These are phyloP conservation scores for Pyronema omphalodes DNA, from an alignment of 495 filamentous ascomycete genomes.

Conservation along the genomic window DNA sequence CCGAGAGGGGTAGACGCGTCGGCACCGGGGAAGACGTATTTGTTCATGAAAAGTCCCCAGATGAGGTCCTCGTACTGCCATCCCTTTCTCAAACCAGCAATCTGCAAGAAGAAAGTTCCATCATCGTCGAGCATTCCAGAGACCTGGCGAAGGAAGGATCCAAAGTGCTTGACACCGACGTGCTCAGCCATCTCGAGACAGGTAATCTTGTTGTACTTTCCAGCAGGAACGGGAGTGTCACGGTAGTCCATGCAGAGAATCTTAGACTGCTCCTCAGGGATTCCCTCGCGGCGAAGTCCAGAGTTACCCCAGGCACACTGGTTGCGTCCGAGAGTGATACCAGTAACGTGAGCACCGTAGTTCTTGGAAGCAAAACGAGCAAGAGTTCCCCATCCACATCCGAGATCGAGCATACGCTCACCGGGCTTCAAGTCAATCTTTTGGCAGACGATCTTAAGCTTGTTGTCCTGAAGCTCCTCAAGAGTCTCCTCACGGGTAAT, in stretches of 20 bases:
- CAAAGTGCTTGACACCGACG: slow-evolving; percentile 61
- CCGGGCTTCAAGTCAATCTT: slow-evolving; percentile 58
- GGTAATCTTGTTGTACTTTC: slow-evolving; percentile 66
- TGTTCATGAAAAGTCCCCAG: slow-evolving; percentile 71
- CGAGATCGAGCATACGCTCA: slow-evolving; percentile 62
- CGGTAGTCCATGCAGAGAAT: slow-evolving; percentile 75
- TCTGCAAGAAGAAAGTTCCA: slow-evolving; percentile 66
- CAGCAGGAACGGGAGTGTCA: slow-evolving; percentile 51
- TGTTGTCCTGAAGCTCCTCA: slow-evolving; percentile 80
- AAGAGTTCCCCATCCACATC: slow-evolving; percentile 77
- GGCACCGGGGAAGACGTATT: slow-evolving; percentile 77
- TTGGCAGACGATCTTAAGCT: slow-evolving; percentile 67
- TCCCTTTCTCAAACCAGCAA: slow-evolving; percentile 57
- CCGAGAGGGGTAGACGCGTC: slow-evolving; percentile 69
- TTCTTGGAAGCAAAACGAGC: slow-evolving; percentile 60
- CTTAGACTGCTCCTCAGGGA: slow-evolving; percentile 50
- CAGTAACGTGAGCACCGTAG: slow-evolving; percentile 60
- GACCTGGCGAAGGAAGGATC: slow-evolving; percentile 48
- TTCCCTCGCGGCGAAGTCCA: slow-evolving; percentile 48
- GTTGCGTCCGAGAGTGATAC: slow-evolving; percentile 65
- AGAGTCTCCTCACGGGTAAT: slow-evolving; percentile 56
- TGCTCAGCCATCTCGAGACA: slow-evolving; percentile 85
- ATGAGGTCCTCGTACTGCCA: slow-evolving; percentile 58
- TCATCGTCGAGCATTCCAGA: slow-evolving; percentile 80
- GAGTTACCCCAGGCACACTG: slow-evolving; percentile 71